Percentiles rank a stretch among this genome's conserved stretches.
Evolutionary conservation across 2,329 filamentous ascomycete species (phyloP).

Genomic region (Lachnum nothofagi): DNA sequence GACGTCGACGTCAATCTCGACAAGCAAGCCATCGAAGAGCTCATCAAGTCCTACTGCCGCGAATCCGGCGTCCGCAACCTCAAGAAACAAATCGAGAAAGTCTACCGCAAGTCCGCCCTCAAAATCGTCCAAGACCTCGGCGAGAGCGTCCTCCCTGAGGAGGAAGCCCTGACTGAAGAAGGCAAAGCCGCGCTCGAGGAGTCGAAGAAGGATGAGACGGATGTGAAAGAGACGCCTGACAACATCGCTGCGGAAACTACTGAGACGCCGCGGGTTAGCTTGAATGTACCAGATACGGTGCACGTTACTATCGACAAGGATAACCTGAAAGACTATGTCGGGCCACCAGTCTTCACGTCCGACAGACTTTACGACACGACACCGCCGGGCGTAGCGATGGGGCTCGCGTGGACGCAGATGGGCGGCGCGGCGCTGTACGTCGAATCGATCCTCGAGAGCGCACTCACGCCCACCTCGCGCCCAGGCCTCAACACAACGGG

Average conservation of each 20-base stretch:
- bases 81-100: slow-evolving; percentile 99
- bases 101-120: slow-evolving; percentile 92
- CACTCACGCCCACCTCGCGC: slow-evolving; percentile 66
- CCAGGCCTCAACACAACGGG: slow-evolving; percentile 86
- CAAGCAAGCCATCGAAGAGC: slow-evolving; percentile 83
- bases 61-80: slow-evolving; percentile 95
- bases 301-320: slow-evolving; percentile 82
- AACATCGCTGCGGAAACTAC: slow-evolving; percentile 53
- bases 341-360: slow-evolving; percentile 89
- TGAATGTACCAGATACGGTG: slow-evolving; percentile 81
- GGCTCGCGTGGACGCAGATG: slow-evolving; percentile 95
- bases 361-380: slow-evolving; percentile 92
- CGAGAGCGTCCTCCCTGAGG: slow-evolving; percentile 74
- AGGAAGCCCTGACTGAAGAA: slow-evolving; percentile 76
- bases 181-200: slow-evolving; percentile 73
- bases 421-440: slow-evolving; percentile 95
- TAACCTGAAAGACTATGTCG: slow-evolving; percentile 93
- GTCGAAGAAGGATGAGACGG: slow-evolving; percentile 59
- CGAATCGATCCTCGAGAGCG: slow-evolving; percentile 87
- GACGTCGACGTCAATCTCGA: slow-evolving; percentile 84
- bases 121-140: slow-evolving; percentile 96
- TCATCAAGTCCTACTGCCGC: slow-evolving; percentile 97
- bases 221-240: slow-evolving; percentile 57
- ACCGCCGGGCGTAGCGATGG: slow-evolving; percentile 93
- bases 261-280: slow-evolving; percentile 64